These are phyloP conservation scores for Fusarium sp. DNA, from an alignment of 2,329 filamentous ascomycete genomes.

Conservation along the genomic window DNA sequence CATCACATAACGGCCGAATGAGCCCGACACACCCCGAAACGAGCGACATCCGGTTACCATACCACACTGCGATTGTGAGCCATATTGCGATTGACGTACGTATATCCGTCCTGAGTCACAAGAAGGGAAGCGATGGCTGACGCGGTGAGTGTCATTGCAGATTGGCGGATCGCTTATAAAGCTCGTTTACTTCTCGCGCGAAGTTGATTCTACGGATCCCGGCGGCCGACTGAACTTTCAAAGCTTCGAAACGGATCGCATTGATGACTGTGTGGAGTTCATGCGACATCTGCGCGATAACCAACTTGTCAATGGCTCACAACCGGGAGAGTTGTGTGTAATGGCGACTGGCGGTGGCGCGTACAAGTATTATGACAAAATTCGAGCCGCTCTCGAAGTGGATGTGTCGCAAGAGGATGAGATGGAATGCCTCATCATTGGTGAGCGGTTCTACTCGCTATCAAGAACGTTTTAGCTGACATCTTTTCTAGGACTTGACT, in stretches of 20 bases:
- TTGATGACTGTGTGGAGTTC: conserved; percentile 93
- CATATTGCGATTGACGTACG: conserved; percentile 96
- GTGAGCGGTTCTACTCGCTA: conserved; percentile 56
- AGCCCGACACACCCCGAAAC: conserved; percentile 71
- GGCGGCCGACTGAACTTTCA: conserved; percentile 94
- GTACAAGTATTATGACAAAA: conserved; percentile 95
- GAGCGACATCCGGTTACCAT: conserved; percentile 93
- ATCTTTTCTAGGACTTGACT: conserved; percentile 77
- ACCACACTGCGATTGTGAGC: conserved; percentile 94
- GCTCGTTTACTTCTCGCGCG: conserved; percentile 95
- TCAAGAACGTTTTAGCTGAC: conserved; percentile 4
- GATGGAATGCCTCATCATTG: conserved; percentile 98
- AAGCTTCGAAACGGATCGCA: conserved; percentile 94
- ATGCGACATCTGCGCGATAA: conserved; percentile 87
- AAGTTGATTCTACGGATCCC: conserved; percentile 79
- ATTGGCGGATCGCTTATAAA: conserved; percentile 97
- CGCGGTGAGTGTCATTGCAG: conserved; percentile 54
- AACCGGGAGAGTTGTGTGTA: conserved; percentile 79
- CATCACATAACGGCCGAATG: conserved; percentile 52
- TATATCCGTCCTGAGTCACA: conserved; percentile 36
- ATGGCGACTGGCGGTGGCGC: conserved; percentile 97
- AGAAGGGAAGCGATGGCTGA: conserved; percentile 25
- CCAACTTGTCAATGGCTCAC: conserved; percentile 79
- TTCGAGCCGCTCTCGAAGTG: conserved; percentile 83
- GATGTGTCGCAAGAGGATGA: conserved; percentile 94